Conservation (phyloP, 1,284 basidiomycete genomes). For the Microbotryum scabiosae region DNA sequence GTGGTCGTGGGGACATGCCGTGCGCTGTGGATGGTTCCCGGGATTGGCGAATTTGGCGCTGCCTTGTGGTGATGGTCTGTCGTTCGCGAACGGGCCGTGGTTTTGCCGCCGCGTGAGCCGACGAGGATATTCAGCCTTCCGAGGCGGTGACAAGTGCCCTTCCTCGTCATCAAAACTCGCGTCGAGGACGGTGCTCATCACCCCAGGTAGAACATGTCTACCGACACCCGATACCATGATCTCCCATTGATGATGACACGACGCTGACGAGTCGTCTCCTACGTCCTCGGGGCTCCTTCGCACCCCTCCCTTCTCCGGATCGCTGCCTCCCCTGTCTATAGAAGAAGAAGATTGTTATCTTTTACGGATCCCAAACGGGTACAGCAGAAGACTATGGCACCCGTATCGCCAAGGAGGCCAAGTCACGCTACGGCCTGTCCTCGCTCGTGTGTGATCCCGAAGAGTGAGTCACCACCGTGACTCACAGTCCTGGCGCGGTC, state of each 20-base stretch:
- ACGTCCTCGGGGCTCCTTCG: not conserved
- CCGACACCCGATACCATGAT: too few relatives aligned
- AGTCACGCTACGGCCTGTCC: constrained; percentile 82
- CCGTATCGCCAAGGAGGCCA: constrained; percentile 53
- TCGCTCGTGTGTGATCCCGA: constrained; percentile 92
- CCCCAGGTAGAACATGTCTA: not conserved
- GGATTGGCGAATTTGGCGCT: not conserved
- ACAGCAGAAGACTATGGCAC: constrained; percentile 69
- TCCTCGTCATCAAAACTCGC: not conserved
- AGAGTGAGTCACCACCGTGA: constrained; percentile 48
- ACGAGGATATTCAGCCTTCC: too few relatives aligned
- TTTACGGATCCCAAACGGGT: constrained; percentile 93
- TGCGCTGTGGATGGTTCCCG: not conserved
- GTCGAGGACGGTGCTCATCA: not conserved
- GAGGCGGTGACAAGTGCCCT: too few relatives aligned
- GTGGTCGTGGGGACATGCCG: not conserved
- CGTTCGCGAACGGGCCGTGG: not conserved
- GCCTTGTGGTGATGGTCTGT: not conserved
- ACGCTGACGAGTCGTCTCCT: not conserved
- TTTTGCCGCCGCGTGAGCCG: not conserved
- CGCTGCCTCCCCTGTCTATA: constrained; percentile 5
- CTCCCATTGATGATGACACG: not conserved
- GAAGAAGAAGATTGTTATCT: constrained; percentile 88
- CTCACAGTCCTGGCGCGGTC: too few relatives aligned
- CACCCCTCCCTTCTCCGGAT: not conserved